A percentile compares a stretch with the other conserved stretches of the same genome.
These are phyloP conservation scores for Erucastrum elatum DNA, from an alignment of 345 rosid genomes.

Conservation along the genomic window DNA sequence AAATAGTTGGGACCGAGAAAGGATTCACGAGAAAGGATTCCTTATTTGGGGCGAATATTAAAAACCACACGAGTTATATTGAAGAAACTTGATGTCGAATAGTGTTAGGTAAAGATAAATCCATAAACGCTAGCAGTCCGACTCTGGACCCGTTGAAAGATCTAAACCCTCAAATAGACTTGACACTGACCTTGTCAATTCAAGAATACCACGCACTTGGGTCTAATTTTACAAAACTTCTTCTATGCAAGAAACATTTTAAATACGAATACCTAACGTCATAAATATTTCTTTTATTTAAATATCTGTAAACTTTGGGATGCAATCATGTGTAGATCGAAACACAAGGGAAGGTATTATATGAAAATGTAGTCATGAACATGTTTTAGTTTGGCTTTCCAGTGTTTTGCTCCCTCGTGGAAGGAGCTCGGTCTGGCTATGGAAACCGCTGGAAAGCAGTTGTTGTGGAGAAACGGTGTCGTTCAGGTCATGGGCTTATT, in stretches of 20 bases:
- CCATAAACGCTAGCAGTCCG: not conserved
- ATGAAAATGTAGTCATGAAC: not conserved
- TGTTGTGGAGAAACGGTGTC: too few relatives aligned
- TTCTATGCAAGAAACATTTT: not conserved
- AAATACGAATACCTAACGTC: not conserved
- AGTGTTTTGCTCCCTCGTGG: not conserved
- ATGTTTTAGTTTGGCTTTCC: not conserved
- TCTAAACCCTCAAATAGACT: not conserved
- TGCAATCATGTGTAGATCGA: not conserved
- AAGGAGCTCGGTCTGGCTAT: not conserved
- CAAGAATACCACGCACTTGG: not conserved
- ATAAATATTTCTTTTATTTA: not conserved
- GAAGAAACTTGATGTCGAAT: not conserved
- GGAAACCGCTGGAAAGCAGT: not conserved
- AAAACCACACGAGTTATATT: conserved; percentile 5
- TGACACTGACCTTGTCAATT: not conserved
- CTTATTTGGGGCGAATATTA: not conserved
- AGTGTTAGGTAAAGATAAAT: not conserved
- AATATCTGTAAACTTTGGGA: not conserved
- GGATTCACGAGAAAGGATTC: not conserved
- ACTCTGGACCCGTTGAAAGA: not conserved
- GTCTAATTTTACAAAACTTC: not conserved
- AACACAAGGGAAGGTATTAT: not conserved
- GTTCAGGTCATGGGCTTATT: too few relatives aligned
- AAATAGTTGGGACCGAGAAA: conserved; percentile 13